Evolutionary conservation across 305 asterid genomes (phyloP), one percentile per base, ranked within the genome.

Genomic region (Rubia balearica): DNA sequence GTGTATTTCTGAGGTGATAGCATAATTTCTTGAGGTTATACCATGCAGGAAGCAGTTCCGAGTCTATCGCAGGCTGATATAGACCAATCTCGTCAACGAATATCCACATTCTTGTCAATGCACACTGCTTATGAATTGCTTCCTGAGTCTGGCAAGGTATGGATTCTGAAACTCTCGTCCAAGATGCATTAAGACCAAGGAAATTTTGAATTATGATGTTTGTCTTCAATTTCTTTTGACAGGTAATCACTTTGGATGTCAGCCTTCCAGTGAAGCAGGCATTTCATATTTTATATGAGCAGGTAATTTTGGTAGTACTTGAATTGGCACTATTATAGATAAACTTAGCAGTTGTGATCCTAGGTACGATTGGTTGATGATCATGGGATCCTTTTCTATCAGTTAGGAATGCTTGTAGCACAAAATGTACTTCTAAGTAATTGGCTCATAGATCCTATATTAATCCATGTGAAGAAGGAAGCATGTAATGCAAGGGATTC

Each of bases 101-200:
- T 87, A 72, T 79, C 90, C 65, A 78, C 75, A 46, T 87, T 87
- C 81, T 81, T 87, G 85, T 80, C 90, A 73, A 71, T 83, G 22
- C 90, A 84, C 79, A 81, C 88, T 74, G 93, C 88, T 22, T 85
- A 85, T 78, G 93, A 84, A 81, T 80, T 87, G 77, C 93, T 87
- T 67, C 93, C 93, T 1, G 93, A 87, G 67, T 87, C 93, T 78
- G 93, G 93, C 80, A 87, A 86, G 93, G 93, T 87, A 42, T 61
- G 64, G 71, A 40, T 63, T 61, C 65, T 68, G 30, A 65, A 55
- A 43, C 70, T 70, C 61, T 33, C 41, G 38, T 33, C 3, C 38
- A 33, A 33, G 42, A 46, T 67, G 59, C 45, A 49, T 36, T 45
- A 49, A 30, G 21, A 48, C 49, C 8, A 27, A 9, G 41, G 13